Conservation (phyloP, 768 basidiomycete genomes). For the Russula foetens region DNA sequence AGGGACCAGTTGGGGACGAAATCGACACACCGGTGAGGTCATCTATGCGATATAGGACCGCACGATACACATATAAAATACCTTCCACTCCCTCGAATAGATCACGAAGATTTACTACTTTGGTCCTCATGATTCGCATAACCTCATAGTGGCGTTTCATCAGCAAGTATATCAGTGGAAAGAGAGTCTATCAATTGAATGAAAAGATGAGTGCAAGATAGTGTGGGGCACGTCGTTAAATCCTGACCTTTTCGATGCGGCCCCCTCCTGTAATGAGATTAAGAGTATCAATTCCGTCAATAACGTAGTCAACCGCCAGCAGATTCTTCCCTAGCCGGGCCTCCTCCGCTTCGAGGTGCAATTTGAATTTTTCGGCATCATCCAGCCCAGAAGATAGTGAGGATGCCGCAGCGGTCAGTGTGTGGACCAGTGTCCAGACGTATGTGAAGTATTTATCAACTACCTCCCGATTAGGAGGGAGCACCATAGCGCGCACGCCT, state of each 20-base stretch:
- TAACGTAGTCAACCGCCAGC: too few species aligned
- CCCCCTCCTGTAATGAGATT: slow-evolving; percentile 23
- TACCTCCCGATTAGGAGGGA: slow-evolving; percentile 8
- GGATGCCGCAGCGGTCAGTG: neutral
- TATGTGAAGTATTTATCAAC: neutral
- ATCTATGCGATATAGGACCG: neutral
- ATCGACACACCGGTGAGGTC: neutral
- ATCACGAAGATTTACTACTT: neutral
- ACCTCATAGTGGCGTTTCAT: neutral
- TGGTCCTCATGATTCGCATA: neutral
- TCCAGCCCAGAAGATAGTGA: slow-evolving; percentile 4
- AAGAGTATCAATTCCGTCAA: slow-evolving; percentile 24
- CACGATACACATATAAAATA: neutral
- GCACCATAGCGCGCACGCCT: neutral
- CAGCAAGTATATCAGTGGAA: neutral
- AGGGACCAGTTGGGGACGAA: neutral
- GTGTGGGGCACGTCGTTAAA: too few species aligned
- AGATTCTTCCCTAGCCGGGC: too few species aligned
- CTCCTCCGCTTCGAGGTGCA: too few species aligned
- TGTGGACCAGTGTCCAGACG: neutral
- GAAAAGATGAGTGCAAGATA: neutral
- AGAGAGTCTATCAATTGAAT: neutral
- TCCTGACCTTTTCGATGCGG: slow-evolving; percentile 25
- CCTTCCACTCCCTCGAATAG: neutral
- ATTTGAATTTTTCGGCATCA: too few species aligned